Evolutionary conservation across 139 green algal genomes (phyloP).

Genomic region (Chlorella sorokiniana): DNA sequence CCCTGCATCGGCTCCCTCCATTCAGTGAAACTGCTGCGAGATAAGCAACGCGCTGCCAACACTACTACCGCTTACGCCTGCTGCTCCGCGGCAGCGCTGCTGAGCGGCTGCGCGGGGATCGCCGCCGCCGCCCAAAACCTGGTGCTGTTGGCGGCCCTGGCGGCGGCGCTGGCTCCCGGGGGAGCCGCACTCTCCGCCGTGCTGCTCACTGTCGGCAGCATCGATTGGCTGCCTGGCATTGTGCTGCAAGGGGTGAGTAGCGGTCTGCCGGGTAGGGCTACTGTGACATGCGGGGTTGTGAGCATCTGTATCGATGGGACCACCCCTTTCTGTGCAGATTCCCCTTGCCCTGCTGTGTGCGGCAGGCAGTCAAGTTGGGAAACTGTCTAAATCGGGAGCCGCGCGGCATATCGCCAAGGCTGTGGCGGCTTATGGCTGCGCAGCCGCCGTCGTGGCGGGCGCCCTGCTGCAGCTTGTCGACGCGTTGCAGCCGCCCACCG

Average conservation of each 20-base stretch:
- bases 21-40: not conserved
- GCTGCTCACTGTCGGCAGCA: not conserved
- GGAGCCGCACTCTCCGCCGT: not conserved
- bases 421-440: not conserved
- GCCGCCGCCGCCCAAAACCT: not conserved
- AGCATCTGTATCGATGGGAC: too few relatives aligned
- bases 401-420: not conserved
- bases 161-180: not conserved
- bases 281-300: too few relatives aligned
- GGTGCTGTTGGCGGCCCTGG: not conserved
- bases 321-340: not conserved
- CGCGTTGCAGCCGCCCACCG: not conserved
- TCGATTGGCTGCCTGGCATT: conserved; percentile 4
- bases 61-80: not conserved
- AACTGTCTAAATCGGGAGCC: too few relatives aligned
- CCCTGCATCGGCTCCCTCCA: too few relatives aligned
- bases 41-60: not conserved
- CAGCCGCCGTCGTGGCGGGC: not conserved
- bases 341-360: not conserved
- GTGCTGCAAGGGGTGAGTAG: conserved; percentile 12
- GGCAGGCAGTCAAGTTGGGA: too few relatives aligned
- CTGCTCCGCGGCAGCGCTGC: not conserved
- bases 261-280: too few relatives aligned
- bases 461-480: not conserved
- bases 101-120: not conserved